Evolutionary conservation across 129 eudicot species (phyloP).

Genomic region (Pseudognaphalium luteoalbum): DNA sequence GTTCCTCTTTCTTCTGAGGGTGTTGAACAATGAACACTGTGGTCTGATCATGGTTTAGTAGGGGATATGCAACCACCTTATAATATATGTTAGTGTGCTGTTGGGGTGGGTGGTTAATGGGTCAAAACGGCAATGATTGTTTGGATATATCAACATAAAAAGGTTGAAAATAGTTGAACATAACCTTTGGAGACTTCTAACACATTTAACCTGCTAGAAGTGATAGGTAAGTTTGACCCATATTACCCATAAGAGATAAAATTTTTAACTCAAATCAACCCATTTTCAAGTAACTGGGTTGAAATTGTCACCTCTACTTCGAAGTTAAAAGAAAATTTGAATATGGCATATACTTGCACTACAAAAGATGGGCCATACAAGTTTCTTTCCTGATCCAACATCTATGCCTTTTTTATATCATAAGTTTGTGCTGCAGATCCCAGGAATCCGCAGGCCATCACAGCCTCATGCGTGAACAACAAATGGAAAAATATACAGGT

Average conservation of each 20-base stretch:
- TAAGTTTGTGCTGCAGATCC: slow-evolving; percentile 40
- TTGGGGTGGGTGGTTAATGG: neutral
- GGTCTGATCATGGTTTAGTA: neutral
- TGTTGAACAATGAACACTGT: neutral
- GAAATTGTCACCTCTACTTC: neutral
- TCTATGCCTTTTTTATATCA: neutral
- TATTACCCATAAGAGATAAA: neutral
- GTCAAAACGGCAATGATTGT: neutral
- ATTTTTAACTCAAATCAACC: neutral
- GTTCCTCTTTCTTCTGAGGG: neutral
- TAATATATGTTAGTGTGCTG: neutral
- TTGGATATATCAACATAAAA: neutral
- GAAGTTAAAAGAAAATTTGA: neutral
- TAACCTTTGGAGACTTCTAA: neutral
- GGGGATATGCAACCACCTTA: neutral
- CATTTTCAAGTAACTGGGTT: neutral
- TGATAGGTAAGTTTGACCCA: neutral
- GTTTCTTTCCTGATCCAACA: neutral
- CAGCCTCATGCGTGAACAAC: slow-evolving; percentile 36
- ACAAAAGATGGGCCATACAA: neutral
- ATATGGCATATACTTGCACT: neutral
- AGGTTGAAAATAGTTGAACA: neutral
- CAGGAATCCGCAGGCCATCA: slow-evolving; percentile 42
- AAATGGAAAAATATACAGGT: slow-evolving; percentile 7
- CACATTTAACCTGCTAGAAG: neutral